These are phyloP conservation scores for Pachysolen tannophilus DNA, from an alignment of 805 yeast species.

Conservation along the genomic window DNA sequence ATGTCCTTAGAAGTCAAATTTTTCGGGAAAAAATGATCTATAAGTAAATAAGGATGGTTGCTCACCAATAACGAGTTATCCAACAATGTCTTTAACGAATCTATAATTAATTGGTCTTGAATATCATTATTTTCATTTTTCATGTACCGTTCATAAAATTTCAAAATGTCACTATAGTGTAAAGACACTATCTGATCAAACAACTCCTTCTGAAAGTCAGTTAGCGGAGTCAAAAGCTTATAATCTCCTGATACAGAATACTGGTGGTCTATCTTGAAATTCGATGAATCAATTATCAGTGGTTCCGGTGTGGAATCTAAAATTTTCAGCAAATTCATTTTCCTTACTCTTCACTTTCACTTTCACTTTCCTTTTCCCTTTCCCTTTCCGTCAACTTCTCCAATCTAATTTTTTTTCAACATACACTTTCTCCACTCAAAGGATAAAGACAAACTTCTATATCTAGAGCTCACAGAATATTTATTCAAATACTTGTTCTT, in stretches of 20 bases:
- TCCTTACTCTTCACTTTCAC: conserved; percentile 2
- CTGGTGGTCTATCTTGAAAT: conserved; percentile 24
- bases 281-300: conserved; percentile 55
- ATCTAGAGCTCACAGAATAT: too few relatives aligned
- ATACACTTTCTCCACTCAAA: too few relatives aligned
- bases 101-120: conserved; percentile 53
- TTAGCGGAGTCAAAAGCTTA: conserved; percentile 74
- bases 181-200: conserved; percentile 87
- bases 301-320: conserved; percentile 84
- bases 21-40: conserved; percentile 82
- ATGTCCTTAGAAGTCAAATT: conserved; percentile 63
- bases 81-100: conserved; percentile 69
- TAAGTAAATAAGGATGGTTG: conserved; percentile 81
- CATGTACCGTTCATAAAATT: conserved; percentile 65
- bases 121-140: conserved; percentile 19
- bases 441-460: too few relatives aligned
- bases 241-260: conserved; percentile 52
- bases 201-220: conserved; percentile 78
- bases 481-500: too few relatives aligned
- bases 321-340: conserved; percentile 71
- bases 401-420: too few relatives aligned
- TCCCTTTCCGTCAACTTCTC: too few relatives aligned
- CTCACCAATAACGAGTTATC: conserved; percentile 73
- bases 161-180: conserved; percentile 84
- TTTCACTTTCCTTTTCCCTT: too few relatives aligned